These are phyloP conservation scores for Coniophora puteana DNA, from an alignment of 1,284 basidiomycete genomes.

Conservation along the genomic window DNA sequence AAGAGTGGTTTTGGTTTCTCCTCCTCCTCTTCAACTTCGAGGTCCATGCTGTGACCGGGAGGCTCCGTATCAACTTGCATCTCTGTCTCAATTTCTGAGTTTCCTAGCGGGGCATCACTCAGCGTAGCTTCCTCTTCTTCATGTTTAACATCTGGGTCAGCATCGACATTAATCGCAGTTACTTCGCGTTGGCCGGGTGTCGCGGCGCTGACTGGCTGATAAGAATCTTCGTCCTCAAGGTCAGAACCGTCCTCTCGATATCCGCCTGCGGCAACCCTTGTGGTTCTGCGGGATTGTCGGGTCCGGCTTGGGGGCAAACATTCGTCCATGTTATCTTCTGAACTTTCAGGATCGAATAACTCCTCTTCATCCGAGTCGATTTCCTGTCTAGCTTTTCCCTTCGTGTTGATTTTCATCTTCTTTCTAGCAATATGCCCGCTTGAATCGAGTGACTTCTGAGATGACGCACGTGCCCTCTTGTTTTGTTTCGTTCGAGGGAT, in stretches of 20 bases:
- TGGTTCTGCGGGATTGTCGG: slow-evolving; percentile 24
- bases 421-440: too few species aligned
- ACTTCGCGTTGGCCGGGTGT: too few species aligned
- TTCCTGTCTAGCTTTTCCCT: slow-evolving; percentile 33
- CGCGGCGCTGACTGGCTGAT: too few species aligned
- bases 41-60: slow-evolving; percentile 17
- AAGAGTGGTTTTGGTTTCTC: slow-evolving; percentile 69
- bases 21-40: slow-evolving; percentile 54
- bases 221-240: too few species aligned
- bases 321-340: slow-evolving; percentile 9
- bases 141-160: slow-evolving; percentile 16
- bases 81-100: slow-evolving; percentile 10
- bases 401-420: too few species aligned
- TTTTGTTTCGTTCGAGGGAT: too few species aligned
- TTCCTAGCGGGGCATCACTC: slow-evolving; percentile 5
- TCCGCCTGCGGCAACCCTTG: slow-evolving; percentile 15
- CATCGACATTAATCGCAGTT: slow-evolving; percentile 18
- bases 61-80: slow-evolving; percentile 12
- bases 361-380: slow-evolving; percentile 17
- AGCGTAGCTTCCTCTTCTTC: not conserved
- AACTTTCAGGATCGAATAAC: slow-evolving; percentile 18
- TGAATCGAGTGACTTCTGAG: too few species aligned
- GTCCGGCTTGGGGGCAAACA: slow-evolving; percentile 8
- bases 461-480: too few species aligned
- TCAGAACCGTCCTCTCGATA: slow-evolving; percentile 22